Base-by-base conservation (phyloP, 371 early-diverging fungal species). In the Parasitella parasitica region DNA sequence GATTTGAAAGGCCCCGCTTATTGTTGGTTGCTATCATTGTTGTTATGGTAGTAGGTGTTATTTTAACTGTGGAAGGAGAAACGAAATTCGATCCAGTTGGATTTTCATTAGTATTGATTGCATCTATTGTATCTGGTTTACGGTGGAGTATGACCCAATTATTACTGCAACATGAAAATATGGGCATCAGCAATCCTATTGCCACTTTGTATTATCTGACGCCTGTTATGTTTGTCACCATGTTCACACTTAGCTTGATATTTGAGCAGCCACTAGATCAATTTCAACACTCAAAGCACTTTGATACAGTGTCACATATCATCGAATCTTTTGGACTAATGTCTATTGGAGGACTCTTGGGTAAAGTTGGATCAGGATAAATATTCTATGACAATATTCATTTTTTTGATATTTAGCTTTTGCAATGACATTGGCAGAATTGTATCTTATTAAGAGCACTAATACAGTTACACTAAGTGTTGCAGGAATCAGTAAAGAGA, bases 141-240 rank as follows among this genome's bases (percentile, higher is more conserved):
- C 75, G 91, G 20, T 91, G 90, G 91, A 86, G 91, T 26, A 80
- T 94, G 62, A 95, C 94, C 5, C 95, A 95, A 67, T 81, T 94
- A 30, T 72, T 95, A 28, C 66, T 96, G 16, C 82, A 86, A 59
- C 81, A 86, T 59, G 83, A 82, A 56, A 59, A 69, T 37, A 66
- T 84, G 50, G 86, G 89, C 16, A 89, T 89, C 83, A 84, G 86
- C 64, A 89, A 91, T 66, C 94, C 34, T 0, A 70, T 95, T n/a
- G 92, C 91, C 6, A 91, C 91, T 5, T 68, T 90, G 61, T 82
- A 81, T 62, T 84, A 84, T 54, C 74, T 90, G 20, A 84, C 83
- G 11, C 94, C 94, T 2, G 71, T 61, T 27, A 89, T 93, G 82
- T 88, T 87, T 67, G 49, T 81, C 20, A 70, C 81, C n/a, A 83